Percentiles rank a stretch among this genome's conserved stretches.
These are phyloP conservation scores for Drosera spatulata DNA, from an alignment of 179 eudicot genomes.

Conservation along the genomic window DNA sequence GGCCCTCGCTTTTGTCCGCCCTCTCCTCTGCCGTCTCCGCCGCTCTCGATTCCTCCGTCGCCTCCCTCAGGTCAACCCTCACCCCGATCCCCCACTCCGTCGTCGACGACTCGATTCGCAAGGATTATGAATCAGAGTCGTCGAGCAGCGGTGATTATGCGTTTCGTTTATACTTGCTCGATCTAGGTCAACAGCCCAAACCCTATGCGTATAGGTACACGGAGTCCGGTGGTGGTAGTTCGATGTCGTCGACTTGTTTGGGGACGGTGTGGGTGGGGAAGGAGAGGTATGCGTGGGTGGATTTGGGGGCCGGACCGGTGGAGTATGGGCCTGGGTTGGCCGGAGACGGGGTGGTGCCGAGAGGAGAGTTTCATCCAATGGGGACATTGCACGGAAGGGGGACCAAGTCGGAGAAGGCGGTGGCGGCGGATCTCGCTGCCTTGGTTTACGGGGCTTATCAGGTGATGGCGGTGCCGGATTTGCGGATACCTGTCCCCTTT, in stretches of 20 bases:
- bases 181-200: conserved; percentile 46
- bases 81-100: conserved; percentile 21
- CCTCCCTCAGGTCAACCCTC: conserved; percentile 30
- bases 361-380: conserved; percentile 76
- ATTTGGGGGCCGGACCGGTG: conserved; percentile 79
- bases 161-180: conserved; percentile 45
- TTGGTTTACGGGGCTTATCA: conserved; percentile 79
- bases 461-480: conserved; percentile 71
- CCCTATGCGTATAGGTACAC: conserved; percentile 64
- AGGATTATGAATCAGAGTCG: conserved; percentile 28
- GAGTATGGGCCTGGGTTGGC: conserved; percentile 89
- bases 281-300: conserved; percentile 74
- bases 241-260: conserved; percentile 47
- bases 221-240: conserved; percentile 36
- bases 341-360: conserved; percentile 75
- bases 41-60: conserved; percentile 21
- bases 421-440: conserved; percentile 68
- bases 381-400: conserved; percentile 46
- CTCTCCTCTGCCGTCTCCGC: conserved; percentile 41
- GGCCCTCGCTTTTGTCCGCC: conserved; percentile 24
- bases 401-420: conserved; percentile 59
- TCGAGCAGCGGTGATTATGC: conserved; percentile 22
- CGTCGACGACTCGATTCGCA: conserved; percentile 35
- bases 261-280: conserved; percentile 63
- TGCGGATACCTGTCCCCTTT: conserved; percentile 78